These are phyloP conservation scores for Trichosporon ovoides DNA, from an alignment of 1,284 basidiomycete genomes.

Conservation along the genomic window DNA sequence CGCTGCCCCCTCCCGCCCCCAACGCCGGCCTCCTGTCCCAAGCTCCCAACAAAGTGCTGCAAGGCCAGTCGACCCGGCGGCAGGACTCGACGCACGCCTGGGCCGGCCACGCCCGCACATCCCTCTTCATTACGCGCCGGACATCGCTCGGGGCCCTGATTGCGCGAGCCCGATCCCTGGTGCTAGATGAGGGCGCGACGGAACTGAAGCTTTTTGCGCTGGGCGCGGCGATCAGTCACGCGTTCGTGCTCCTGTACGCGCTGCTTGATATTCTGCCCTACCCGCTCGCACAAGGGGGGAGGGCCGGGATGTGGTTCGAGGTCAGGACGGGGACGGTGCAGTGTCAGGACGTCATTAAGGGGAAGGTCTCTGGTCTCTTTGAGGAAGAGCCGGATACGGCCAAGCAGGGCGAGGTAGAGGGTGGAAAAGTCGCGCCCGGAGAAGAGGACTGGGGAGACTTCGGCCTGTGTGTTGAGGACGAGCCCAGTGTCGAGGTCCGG, in stretches of 20 bases:
- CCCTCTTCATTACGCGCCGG: constrained; percentile 73
- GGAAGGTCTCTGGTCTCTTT: not conserved
- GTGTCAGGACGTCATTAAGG: constrained; percentile 65
- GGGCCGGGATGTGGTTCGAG: constrained; percentile 62
- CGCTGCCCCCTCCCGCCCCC: constrained; percentile 15
- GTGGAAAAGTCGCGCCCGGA: too few species aligned
- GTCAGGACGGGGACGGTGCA: constrained; percentile 68
- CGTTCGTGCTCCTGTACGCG: constrained; percentile 64
- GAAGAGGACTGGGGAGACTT: constrained; percentile 2
- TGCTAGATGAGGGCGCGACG: constrained; percentile 74
- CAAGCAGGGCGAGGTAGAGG: not conserved
- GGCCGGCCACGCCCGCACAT: constrained; percentile 62
- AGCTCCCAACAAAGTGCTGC: constrained; percentile 33
- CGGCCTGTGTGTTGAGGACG: not conserved
- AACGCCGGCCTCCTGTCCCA: constrained; percentile 3
- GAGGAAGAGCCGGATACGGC: not conserved
- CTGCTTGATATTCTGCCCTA: constrained; percentile 71
- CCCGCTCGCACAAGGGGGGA: constrained; percentile 32
- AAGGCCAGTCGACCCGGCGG: constrained; percentile 28
- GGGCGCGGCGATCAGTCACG: constrained; percentile 80
- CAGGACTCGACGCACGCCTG: constrained; percentile 30
- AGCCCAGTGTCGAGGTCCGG: not conserved
- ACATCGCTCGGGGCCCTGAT: constrained; percentile 65
- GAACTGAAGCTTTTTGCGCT: constrained; percentile 71
- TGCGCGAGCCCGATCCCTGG: constrained; percentile 68